Evolutionary conservation across 441 rosid genomes (phyloP).

Genomic region (Macaranga tanarius): DNA sequence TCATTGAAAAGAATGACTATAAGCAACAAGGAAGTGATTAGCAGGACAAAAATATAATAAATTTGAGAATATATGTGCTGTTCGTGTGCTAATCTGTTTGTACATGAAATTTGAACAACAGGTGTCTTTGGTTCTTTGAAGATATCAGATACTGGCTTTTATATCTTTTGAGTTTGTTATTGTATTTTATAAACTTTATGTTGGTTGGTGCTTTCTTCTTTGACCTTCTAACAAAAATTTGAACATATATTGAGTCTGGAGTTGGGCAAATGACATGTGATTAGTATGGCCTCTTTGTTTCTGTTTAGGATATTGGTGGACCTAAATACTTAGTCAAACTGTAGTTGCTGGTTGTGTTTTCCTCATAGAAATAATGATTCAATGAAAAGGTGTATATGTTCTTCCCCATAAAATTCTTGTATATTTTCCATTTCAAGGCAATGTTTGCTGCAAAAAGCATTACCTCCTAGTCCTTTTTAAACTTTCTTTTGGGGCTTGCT

Average conservation of each 20-base stretch:
- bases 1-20: constrained; percentile 25
- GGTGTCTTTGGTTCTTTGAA: constrained; percentile 24
- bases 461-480: constrained; percentile 1
- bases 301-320: constrained; percentile 23
- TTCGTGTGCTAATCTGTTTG: constrained; percentile 33
- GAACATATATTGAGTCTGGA: constrained; percentile 28
- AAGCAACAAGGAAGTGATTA: constrained; percentile 27
- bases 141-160: constrained; percentile 25
- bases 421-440: constrained; percentile 2
- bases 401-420: constrained; percentile 9
- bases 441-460: constrained; percentile 17
- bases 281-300: constrained; percentile 16
- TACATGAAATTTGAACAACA: constrained; percentile 28
- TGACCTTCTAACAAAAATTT: constrained; percentile 28
- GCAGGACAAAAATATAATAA: constrained; percentile 26
- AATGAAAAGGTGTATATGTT: constrained; percentile 23
- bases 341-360: constrained; percentile 14
- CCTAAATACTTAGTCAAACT: constrained; percentile 28
- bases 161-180: constrained; percentile 24
- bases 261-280: constrained; percentile 26
- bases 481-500: background rate
- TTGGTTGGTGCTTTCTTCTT: constrained; percentile 28
- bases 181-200: constrained; percentile 12
- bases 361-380: constrained; percentile 20
- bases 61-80: constrained; percentile 29